phyloP scores from a whole-genome alignment of 768 basidiomycete species.

The Lentinula lateritia region DNA sequence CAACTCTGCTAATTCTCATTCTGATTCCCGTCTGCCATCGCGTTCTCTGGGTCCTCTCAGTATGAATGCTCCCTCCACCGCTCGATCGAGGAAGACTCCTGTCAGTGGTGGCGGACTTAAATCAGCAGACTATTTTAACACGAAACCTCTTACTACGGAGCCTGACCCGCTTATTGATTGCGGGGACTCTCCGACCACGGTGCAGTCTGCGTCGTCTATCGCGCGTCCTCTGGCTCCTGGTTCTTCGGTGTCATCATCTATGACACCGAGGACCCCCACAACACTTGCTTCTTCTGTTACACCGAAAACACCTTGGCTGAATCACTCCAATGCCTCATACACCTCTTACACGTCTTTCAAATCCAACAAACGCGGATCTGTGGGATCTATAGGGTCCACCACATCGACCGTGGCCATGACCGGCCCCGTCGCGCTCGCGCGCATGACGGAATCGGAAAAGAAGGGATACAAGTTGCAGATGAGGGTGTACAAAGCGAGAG shows the following conservation, averaged over 20 bases:
- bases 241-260: constrained; percentile 3
- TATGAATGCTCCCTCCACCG: neutral
- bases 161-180: neutral
- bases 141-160: neutral
- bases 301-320: constrained; percentile 14
- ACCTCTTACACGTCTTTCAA: neutral
- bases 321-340: constrained; percentile 3
- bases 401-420: constrained; percentile 1
- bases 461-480: constrained; percentile 54
- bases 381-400: neutral
- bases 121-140: neutral
- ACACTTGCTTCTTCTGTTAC: constrained; percentile 4
- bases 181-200: neutral
- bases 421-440: neutral
- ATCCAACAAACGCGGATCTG: neutral
- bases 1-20: too few species aligned
- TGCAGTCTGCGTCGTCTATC: neutral
- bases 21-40: constrained; percentile 8
- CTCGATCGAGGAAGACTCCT: neutral
- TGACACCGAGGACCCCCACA: constrained; percentile 7
- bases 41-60: constrained; percentile 4
- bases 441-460: constrained; percentile 44
- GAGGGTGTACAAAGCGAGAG: constrained; percentile 58
- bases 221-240: neutral
- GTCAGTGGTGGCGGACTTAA: neutral